phyloP scores from a whole-genome alignment of 129 eudicot genomes.

The Artemisia annua region DNA sequence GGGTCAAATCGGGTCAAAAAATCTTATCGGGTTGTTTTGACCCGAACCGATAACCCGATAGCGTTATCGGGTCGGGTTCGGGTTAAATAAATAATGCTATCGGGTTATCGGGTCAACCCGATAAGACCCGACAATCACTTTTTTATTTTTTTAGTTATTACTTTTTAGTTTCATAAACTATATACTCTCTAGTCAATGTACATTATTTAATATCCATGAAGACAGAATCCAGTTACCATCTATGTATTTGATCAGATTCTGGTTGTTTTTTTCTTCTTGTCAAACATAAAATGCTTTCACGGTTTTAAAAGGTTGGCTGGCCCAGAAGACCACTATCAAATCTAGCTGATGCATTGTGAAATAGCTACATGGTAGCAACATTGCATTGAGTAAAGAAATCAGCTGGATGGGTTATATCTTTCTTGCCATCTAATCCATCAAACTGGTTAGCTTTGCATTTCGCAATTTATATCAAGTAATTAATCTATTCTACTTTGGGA shows the following conservation, averaged over 20 bases:
- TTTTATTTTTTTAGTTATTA: no score
- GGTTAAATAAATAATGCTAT: no score
- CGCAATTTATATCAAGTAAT: slow-evolving; percentile 37
- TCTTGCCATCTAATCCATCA: slow-evolving; percentile 13
- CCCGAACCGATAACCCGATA: no score
- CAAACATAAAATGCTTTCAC: slow-evolving; percentile 14
- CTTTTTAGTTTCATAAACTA: background rate
- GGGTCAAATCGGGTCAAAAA: no score
- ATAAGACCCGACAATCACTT: no score
- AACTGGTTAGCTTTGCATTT: slow-evolving; percentile 7
- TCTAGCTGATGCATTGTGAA: slow-evolving; percentile 82
- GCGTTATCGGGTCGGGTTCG: no score
- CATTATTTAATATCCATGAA: background rate
- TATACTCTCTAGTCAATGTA: background rate
- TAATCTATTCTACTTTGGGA: slow-evolving; percentile 67
- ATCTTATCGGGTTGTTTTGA: no score
- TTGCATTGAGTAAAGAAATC: slow-evolving; percentile 66
- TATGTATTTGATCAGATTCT: background rate
- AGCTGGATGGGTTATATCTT: slow-evolving; percentile 66
- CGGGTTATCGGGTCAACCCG: no score
- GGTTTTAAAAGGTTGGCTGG: slow-evolving; percentile 81
- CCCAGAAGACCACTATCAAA: slow-evolving; percentile 96
- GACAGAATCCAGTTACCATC: background rate
- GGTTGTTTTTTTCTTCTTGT: slow-evolving; percentile 1
- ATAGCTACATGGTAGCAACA: slow-evolving; percentile 96